Percentiles rank a stretch among this genome's conserved stretches.
Evolutionary conservation across 2,329 filamentous ascomycete species (phyloP).

Genomic region (Cytospora leucostoma): DNA sequence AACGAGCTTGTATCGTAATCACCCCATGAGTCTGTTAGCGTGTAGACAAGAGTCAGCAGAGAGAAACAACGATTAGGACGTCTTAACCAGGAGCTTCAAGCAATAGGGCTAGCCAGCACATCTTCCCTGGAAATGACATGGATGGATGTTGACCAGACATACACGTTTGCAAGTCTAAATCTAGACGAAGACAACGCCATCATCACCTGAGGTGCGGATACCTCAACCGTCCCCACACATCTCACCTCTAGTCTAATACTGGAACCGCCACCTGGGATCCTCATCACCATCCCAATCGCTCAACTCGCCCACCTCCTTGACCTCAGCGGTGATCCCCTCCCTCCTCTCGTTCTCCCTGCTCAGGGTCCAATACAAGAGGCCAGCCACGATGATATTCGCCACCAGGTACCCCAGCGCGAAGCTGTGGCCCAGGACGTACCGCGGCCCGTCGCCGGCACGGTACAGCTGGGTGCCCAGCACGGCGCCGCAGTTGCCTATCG

Average conservation of each 20-base stretch:
- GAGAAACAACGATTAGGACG: too few species aligned
- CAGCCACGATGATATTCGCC: constrained; percentile 57
- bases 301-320: constrained; percentile 51
- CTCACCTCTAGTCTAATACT: constrained; percentile 45
- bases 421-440: constrained; percentile 66
- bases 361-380: constrained; percentile 54
- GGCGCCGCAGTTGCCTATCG: constrained; percentile 68
- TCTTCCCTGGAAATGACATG: too few species aligned
- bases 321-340: constrained; percentile 44
- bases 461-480: constrained; percentile 72
- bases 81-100: too few species aligned
- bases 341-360: constrained; percentile 59
- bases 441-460: constrained; percentile 58
- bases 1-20: too few species aligned
- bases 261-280: constrained; percentile 67
- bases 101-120: too few species aligned
- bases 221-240: too few species aligned
- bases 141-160: too few species aligned
- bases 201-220: too few species aligned
- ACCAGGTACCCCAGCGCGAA: constrained; percentile 66
- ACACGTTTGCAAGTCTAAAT: too few species aligned
- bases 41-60: too few species aligned
- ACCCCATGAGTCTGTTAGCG: too few species aligned
- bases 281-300: constrained; percentile 62
- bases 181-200: too few species aligned